Base-by-base conservation (phyloP, 371 early-diverging fungal species). In the Batrachochytrium dendrobatidis region DNA sequence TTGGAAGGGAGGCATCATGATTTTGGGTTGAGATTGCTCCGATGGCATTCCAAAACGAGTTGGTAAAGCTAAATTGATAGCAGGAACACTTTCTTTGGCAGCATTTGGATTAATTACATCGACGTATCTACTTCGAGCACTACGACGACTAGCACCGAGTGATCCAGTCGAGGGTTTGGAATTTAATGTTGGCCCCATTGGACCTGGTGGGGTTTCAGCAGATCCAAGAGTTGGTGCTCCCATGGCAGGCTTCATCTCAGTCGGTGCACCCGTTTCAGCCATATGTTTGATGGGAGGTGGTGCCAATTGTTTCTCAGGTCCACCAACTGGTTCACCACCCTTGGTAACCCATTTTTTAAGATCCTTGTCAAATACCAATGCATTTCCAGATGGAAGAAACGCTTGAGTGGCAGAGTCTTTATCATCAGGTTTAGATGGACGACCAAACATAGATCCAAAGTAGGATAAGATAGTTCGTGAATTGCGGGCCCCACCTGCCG, bases 291-390 rank as follows among this genome's bases (percentile, higher is more conserved):
- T 55, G 18, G 64, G 63, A 22, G 63, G 61, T 18, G 63, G 63
- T 2, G 58, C 26, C 1, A 63, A 45, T 28, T 52, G 49, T 43
- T 35, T 55, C 53, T 34, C 22, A 20, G 33, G 29, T 15, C 55
- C 60, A n/a, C 46, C 60, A 3, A 29, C 39, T 8, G 43, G 55
- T 17, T 34, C 59, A 2, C 32, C 66, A 5, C 56, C 59, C 31
- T 59, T 58, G 49, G 70, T 68, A 31, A 73, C 64, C 73, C 73
- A 73, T 45, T 53, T 39, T 32, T 66, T 66, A 54, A 59, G 49
- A 20, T 59, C 60, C 52, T 56, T 28, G 63, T 73, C 73, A 50
- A 60, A 71, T 28, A 56, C 55, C 53, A 70, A 68, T 24, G 64
- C 30, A 45, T 46, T 71, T 34, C 57, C 55, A 39, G 39, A 15